Percentiles rank a stretch among this genome's conserved stretches.
Evolutionary conservation across 495 filamentous ascomycete genomes (phyloP).

Genomic region (Talaromyces wortmannii): DNA sequence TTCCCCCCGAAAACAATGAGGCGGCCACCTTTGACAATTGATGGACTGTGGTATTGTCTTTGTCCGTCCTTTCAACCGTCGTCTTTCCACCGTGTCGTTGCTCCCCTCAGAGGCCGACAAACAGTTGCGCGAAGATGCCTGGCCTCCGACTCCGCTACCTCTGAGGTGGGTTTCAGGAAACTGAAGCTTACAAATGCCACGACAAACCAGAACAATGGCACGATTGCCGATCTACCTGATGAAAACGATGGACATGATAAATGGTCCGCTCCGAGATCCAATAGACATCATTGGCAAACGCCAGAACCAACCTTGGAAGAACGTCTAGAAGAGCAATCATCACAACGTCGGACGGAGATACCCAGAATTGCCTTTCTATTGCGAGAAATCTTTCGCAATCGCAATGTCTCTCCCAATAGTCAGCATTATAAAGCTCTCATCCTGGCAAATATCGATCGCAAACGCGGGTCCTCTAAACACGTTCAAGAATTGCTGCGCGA

Average conservation of each 20-base stretch:
- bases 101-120: not conserved
- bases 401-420: conserved; percentile 54
- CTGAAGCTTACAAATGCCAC: not conserved
- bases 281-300: not conserved
- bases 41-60: conserved; percentile 62
- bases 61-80: conserved; percentile 47
- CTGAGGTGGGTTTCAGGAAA: not conserved
- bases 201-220: too few species aligned
- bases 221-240: too few species aligned
- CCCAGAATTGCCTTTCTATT: conserved; percentile 19
- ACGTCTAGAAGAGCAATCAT: conserved; percentile 1
- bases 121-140: conserved; percentile 15
- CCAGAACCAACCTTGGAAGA: not conserved
- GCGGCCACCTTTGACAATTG: conserved; percentile 32
- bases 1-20: not conserved
- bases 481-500: conserved; percentile 58
- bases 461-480: conserved; percentile 55
- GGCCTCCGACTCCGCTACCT: conserved; percentile 1
- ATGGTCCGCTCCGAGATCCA: not conserved
- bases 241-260: not conserved
- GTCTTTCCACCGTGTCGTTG: conserved; percentile 7
- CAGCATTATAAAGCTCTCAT: conserved; percentile 70
- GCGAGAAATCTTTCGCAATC: conserved; percentile 47
- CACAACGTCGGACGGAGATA: conserved; percentile 9
- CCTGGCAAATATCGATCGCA: conserved; percentile 55